These are phyloP conservation scores for Phytophthora colocasiae DNA, from an alignment of 352 stramenopile species.

Conservation along the genomic window DNA sequence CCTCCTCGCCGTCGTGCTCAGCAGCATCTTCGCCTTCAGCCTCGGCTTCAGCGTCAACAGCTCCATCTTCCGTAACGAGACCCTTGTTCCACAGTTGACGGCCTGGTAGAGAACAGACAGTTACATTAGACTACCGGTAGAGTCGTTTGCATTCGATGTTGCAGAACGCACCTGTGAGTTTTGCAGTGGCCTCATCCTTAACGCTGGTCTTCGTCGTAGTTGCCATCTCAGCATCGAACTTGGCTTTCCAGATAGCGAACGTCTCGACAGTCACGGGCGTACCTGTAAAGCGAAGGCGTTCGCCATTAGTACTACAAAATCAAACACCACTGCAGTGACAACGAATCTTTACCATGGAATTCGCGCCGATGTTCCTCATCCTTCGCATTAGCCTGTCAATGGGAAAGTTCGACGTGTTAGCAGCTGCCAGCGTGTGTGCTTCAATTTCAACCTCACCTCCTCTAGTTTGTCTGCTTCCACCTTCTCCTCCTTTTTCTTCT, in stretches of 20 bases:
- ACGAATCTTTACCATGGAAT: slow-evolving; percentile 37
- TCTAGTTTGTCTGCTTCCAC: slow-evolving; percentile 61
- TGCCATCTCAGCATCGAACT: slow-evolving; percentile 78
- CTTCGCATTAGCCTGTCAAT: slow-evolving; percentile 34
- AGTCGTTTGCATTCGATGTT: neutral
- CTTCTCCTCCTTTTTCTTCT: slow-evolving; percentile 83
- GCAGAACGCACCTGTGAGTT: slow-evolving; percentile 67
- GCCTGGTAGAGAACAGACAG: slow-evolving; percentile 33
- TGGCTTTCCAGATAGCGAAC: slow-evolving; percentile 75
- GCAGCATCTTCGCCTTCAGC: slow-evolving; percentile 55
- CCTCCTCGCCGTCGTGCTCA: slow-evolving; percentile 39
- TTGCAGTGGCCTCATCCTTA: slow-evolving; percentile 76
- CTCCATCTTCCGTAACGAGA: slow-evolving; percentile 73
- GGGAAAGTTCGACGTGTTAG: slow-evolving; percentile 9
- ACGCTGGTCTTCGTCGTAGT: slow-evolving; percentile 47
- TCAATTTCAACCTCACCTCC: slow-evolving; percentile 32
- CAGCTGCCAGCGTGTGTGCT: slow-evolving; percentile 3
- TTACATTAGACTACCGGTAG: slow-evolving; percentile 12
- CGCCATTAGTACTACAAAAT: slow-evolving; percentile 1
- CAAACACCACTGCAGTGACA: no score
- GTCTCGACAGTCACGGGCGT: slow-evolving; percentile 84
- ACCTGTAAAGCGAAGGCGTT: slow-evolving; percentile 36
- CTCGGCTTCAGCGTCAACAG: slow-evolving; percentile 46
- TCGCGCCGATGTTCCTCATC: slow-evolving; percentile 34
- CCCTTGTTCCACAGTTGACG: slow-evolving; percentile 76